These are phyloP conservation scores for Podila horticola DNA, from an alignment of 192 early-diverging fungal genomes.

Conservation along the genomic window DNA sequence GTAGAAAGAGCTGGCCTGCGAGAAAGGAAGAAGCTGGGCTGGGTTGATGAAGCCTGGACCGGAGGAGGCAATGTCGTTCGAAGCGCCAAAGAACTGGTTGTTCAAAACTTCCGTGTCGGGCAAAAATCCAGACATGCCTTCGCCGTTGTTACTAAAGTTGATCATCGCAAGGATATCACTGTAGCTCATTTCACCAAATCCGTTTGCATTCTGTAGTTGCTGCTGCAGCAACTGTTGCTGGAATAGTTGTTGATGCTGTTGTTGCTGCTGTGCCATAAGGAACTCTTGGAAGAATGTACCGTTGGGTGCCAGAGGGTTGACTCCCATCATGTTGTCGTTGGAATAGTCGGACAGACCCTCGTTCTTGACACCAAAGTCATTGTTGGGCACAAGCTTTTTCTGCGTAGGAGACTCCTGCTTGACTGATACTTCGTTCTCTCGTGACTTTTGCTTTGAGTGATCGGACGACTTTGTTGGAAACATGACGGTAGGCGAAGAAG, in stretches of 20 bases:
- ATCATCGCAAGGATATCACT: slow-evolving; percentile 45
- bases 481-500: slow-evolving; percentile 35
- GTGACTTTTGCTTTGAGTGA: slow-evolving; percentile 9
- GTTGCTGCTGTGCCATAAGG: slow-evolving; percentile 32
- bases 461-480: slow-evolving; percentile 19
- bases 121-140: slow-evolving; percentile 29
- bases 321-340: slow-evolving; percentile 21
- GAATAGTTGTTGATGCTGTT: slow-evolving; percentile 23
- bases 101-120: slow-evolving; percentile 32
- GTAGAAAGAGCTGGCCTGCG: slow-evolving; percentile 23
- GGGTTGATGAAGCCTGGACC: slow-evolving; percentile 41
- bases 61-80: slow-evolving; percentile 10
- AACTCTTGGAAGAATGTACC: slow-evolving; percentile 32
- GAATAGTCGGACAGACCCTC: slow-evolving; percentile 35
- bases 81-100: slow-evolving; percentile 28
- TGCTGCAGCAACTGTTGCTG: slow-evolving; percentile 37
- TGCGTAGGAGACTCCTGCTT: slow-evolving; percentile 41
- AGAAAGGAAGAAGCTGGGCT: slow-evolving; percentile 38
- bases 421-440: slow-evolving; percentile 16
- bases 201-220: slow-evolving; percentile 34
- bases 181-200: slow-evolving; percentile 39
- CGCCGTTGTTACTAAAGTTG: slow-evolving; percentile 28
- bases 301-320: slow-evolving; percentile 7
- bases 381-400: slow-evolving; percentile 26
- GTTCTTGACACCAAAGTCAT: slow-evolving; percentile 15